Evolutionary conservation across 768 basidiomycete species (phyloP).

Genomic region (Xerocomus spinulosus): DNA sequence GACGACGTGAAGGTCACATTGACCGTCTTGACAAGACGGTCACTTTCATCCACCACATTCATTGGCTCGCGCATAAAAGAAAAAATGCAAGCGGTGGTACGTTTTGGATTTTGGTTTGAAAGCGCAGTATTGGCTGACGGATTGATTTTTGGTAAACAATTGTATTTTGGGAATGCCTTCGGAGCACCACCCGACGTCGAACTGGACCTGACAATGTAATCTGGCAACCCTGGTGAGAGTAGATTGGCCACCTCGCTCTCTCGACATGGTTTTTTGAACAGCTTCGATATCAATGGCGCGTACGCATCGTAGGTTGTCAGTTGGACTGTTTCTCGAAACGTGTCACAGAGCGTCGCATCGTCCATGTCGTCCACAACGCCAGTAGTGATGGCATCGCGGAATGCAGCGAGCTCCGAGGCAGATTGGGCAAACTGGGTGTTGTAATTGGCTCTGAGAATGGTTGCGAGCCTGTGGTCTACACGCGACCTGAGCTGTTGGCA

Average conservation of each 20-base stretch:
- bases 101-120: not conserved
- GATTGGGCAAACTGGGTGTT: no score
- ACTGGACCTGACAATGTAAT: conserved; percentile 13
- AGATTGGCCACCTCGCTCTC: conserved; percentile 3
- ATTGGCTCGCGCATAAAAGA: not conserved
- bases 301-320: conserved; percentile 16
- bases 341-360: not conserved
- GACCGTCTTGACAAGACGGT: not conserved
- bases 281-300: conserved; percentile 7
- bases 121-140: not conserved
- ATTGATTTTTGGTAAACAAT: not conserved
- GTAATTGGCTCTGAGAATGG: no score
- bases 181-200: conserved; percentile 15
- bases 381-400: not conserved
- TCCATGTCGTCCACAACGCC: not conserved
- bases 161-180: conserved; percentile 13
- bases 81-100: conserved; percentile 2
- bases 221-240: conserved; percentile 18
- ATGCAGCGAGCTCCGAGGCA: no score
- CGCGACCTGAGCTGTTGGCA: no score
- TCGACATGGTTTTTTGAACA: conserved; percentile 5
- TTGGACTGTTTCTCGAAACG: conserved; percentile 10
- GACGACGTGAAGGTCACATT: not conserved
- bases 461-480: no score
- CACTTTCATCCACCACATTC: not conserved